phyloP scores from a whole-genome alignment of 768 basidiomycete species.

The Pleurotus djamor region DNA sequence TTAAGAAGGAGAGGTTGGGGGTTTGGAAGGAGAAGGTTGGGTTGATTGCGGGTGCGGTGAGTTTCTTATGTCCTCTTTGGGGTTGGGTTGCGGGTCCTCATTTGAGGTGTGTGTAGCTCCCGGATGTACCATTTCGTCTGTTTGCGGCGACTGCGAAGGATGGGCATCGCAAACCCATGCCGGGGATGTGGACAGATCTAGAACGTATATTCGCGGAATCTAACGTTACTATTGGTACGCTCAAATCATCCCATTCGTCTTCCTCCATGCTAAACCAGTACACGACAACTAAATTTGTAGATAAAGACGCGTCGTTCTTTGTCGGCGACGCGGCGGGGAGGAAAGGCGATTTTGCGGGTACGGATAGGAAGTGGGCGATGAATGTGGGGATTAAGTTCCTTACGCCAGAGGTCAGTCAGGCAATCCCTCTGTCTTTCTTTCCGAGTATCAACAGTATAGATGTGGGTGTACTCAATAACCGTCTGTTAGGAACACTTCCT shows the following conservation, averaged over 20 bases:
- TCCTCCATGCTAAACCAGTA: background rate
- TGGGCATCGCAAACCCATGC: constrained; percentile 81
- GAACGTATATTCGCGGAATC: constrained; percentile 57
- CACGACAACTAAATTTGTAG: constrained; percentile 34
- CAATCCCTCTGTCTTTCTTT: no score
- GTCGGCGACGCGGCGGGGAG: constrained; percentile 93
- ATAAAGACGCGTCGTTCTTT: constrained; percentile 66
- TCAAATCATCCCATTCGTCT: no score
- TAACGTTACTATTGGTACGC: constrained; percentile 60
- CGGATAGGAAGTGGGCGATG: constrained; percentile 83
- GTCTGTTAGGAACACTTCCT: constrained; percentile 91
- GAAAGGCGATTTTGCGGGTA: constrained; percentile 69
- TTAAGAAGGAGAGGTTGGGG: constrained; percentile 44
- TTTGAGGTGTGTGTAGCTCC: no score
- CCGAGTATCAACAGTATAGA: no score
- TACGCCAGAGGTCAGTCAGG: no score
- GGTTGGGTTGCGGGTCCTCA: no score
- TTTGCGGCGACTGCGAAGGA: constrained; percentile 79
- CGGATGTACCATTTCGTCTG: constrained; percentile 70
- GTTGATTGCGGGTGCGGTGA: constrained; percentile 60
- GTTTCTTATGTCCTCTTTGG: no score
- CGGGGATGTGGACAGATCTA: constrained; percentile 82
- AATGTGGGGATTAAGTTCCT: constrained; percentile 73
- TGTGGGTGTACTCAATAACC: no score
- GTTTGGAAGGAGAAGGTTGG: constrained; percentile 80